phyloP scores from a whole-genome alignment of 1,139 yeast genomes.

The Yamadazyma buinensis region DNA sequence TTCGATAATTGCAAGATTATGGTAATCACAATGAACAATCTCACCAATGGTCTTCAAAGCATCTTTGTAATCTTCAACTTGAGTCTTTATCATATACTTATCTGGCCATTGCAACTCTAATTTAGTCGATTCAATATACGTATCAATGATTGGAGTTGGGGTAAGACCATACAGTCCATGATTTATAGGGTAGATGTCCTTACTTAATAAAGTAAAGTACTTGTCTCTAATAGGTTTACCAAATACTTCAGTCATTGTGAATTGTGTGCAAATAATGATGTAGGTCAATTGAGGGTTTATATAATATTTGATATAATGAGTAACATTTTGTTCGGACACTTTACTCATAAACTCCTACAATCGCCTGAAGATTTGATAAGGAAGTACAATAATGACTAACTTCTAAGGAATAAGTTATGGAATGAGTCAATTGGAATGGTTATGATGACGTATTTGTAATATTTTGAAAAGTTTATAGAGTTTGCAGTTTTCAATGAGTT shows the following conservation, averaged over 20 bases:
- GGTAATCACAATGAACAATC: slow-evolving; percentile 41
- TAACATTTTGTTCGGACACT: too few species aligned
- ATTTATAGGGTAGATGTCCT: slow-evolving; percentile 39
- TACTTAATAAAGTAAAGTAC: slow-evolving; percentile 39
- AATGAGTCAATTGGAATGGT: too few species aligned
- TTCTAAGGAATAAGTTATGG: too few species aligned
- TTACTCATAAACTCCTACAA: too few species aligned
- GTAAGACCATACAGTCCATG: slow-evolving; percentile 55
- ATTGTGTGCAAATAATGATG: too few species aligned
- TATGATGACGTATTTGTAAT: too few species aligned
- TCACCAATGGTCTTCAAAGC: slow-evolving; percentile 33
- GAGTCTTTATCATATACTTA: slow-evolving; percentile 23
- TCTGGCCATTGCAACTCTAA: slow-evolving; percentile 41
- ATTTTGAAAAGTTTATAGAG: too few species aligned
- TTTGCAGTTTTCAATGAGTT: too few species aligned
- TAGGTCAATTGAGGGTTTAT: not conserved
- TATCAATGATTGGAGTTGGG: slow-evolving; percentile 37
- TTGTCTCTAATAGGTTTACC: slow-evolving; percentile 49
- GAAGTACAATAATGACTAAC: too few species aligned
- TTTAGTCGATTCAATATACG: slow-evolving; percentile 20
- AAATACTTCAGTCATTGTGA: too few species aligned
- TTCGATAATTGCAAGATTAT: slow-evolving; percentile 44
- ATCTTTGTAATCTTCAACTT: slow-evolving; percentile 21
- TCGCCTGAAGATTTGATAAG: too few species aligned
- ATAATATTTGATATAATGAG: too few species aligned